A percentile compares a stretch with the other conserved stretches of the same genome.
Conservation (phyloP, 2,329 filamentous ascomycete genomes). For the Aulographum hederae region DNA sequence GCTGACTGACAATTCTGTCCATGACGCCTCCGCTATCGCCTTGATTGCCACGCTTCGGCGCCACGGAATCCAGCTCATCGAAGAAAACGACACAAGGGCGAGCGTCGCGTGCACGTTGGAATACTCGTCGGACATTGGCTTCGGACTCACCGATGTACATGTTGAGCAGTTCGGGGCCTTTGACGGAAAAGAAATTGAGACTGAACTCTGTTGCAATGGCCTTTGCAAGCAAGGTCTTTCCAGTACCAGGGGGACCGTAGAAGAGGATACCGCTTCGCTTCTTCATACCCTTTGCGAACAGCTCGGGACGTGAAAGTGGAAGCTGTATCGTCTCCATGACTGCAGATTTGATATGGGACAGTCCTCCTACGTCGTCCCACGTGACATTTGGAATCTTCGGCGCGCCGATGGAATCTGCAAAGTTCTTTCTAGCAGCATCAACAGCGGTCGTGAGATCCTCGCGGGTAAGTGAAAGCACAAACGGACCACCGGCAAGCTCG, state of each 20-base stretch:
- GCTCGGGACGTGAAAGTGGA: slow-evolving; percentile 74
- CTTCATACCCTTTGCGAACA: slow-evolving; percentile 96
- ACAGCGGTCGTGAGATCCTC: slow-evolving; percentile 84
- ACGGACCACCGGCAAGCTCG: slow-evolving; percentile 69
- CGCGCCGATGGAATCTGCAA: slow-evolving; percentile 90
- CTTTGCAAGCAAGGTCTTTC: slow-evolving; percentile 83
- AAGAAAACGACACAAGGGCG: slow-evolving; percentile 85
- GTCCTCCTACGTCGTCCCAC: slow-evolving; percentile 89
- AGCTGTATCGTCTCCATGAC: slow-evolving; percentile 92
- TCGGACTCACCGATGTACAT: slow-evolving; percentile 96
- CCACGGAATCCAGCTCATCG: slow-evolving; percentile 82
- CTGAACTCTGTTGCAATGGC: slow-evolving; percentile 88
- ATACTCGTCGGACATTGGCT: slow-evolving; percentile 77
- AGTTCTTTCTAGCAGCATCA: slow-evolving; percentile 90
- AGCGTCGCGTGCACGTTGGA: slow-evolving; percentile 72
- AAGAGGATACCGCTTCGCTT: slow-evolving; percentile 88
- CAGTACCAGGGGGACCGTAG: slow-evolving; percentile 79
- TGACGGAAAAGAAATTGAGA: slow-evolving; percentile 87
- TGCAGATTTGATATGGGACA: slow-evolving; percentile 91
- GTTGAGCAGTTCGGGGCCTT: slow-evolving; percentile 78
- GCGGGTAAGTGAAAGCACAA: slow-evolving; percentile 60
- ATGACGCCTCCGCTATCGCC: slow-evolving; percentile 95
- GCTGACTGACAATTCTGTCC: slow-evolving; percentile 90
- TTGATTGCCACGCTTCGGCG: slow-evolving; percentile 91
- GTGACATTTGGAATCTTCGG: slow-evolving; percentile 95